phyloP scores from a whole-genome alignment of 2,329 filamentous ascomycete genomes.

The Alternaria incomplexa region DNA sequence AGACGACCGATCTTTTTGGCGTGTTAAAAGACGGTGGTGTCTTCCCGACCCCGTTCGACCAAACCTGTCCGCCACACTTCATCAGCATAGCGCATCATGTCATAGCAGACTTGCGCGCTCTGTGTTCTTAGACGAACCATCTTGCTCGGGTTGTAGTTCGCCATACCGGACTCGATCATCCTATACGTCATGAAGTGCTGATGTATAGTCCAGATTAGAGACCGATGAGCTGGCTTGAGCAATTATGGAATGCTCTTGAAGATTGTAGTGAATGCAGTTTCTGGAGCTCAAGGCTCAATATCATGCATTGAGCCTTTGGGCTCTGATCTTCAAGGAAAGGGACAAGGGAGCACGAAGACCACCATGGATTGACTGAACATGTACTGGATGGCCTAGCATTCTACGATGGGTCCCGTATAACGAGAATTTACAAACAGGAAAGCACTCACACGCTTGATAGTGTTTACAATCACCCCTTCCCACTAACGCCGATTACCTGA shows the following conservation, averaged over 20 bases:
- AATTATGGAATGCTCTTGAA: background rate
- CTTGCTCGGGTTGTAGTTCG: background rate
- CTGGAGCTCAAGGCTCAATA: background rate
- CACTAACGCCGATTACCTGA: constrained; percentile 26
- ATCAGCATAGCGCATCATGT: background rate
- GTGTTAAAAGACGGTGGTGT: background rate
- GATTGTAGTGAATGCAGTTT: background rate
- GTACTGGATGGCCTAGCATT: constrained; percentile 4
- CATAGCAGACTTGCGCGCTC: background rate
- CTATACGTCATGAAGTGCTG: background rate
- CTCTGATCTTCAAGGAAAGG: background rate
- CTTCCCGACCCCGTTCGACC: background rate
- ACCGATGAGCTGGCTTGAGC: background rate
- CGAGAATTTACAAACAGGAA: constrained; percentile 3
- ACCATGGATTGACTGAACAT: background rate
- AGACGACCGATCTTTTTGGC: background rate
- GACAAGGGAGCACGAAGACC: background rate
- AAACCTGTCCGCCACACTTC: background rate
- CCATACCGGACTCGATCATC: background rate
- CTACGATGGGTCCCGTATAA: constrained; percentile 1
- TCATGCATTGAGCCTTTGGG: background rate
- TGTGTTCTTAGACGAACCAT: background rate
- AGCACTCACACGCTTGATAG: constrained; percentile 3
- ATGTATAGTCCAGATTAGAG: background rate
- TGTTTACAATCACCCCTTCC: background rate